phyloP scores from a whole-genome alignment of 371 early-diverging fungal species.

The Actinomortierella ambigua region DNA sequence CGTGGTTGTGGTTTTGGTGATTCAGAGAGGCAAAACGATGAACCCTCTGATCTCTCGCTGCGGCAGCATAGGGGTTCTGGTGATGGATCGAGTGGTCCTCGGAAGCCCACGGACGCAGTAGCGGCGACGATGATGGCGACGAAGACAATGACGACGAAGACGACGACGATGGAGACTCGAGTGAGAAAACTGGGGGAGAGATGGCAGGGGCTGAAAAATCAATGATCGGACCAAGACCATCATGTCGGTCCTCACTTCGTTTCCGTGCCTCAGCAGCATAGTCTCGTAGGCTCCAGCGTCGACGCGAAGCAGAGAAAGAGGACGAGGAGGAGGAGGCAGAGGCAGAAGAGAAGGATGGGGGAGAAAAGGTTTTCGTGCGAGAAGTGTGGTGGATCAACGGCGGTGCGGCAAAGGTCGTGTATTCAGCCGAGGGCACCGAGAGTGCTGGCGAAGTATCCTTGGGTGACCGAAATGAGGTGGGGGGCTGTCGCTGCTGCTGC shows the following conservation, averaged over 20 bases:
- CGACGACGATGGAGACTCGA: slow-evolving; percentile 26
- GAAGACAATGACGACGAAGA: slow-evolving; percentile 26
- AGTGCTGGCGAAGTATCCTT: slow-evolving; percentile 25
- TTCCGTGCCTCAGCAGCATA: slow-evolving; percentile 26
- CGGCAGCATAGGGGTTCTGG: slow-evolving; percentile 14
- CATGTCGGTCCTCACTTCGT: slow-evolving; percentile 31
- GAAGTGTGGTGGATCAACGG: not conserved
- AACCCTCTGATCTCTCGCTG: no score
- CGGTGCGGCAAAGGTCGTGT: not conserved
- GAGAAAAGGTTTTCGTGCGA: slow-evolving; percentile 2
- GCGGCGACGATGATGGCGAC: no score
- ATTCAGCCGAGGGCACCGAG: slow-evolving; percentile 11
- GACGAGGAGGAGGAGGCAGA: slow-evolving; percentile 18
- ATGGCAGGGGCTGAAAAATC: slow-evolving; percentile 18
- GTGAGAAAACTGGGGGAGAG: slow-evolving; percentile 14
- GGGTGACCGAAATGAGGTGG: not conserved
- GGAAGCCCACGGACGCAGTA: not conserved
- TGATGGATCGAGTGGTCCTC: slow-evolving; percentile 17
- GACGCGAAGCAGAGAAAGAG: not conserved
- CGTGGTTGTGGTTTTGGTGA: not conserved
- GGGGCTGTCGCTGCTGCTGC: not conserved
- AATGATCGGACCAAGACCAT: slow-evolving; percentile 38
- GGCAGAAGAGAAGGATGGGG: slow-evolving; percentile 15
- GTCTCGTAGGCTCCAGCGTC: slow-evolving; percentile 17
- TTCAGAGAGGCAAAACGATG: not conserved